Evolutionary conservation across 2,329 filamentous ascomycete species (phyloP), one percentile per base, ranked within the genome.

Genomic region (Escovopsis sp.): DNA sequence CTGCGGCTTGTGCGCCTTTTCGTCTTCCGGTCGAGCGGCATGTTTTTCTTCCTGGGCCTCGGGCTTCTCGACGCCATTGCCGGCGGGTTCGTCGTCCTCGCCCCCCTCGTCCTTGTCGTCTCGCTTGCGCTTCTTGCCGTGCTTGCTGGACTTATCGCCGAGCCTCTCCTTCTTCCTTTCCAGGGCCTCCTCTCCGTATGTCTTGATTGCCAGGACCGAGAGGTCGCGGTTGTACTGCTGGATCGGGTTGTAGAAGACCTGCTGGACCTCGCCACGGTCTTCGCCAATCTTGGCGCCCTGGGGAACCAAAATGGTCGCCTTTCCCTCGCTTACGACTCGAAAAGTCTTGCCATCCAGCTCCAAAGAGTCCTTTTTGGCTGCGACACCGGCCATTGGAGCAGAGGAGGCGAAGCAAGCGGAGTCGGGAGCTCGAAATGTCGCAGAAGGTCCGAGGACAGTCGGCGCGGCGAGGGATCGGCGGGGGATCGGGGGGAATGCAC

Each of bases 221-320:
- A 98, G 64, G 57, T 98, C 91, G 37, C 93, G 82, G 62, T 98
- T 98, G 70, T 96, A 98, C 58, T 98, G 91, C 58, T 98, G 91
- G 42, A 98, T 95, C 0, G 91, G 89, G 53, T 98, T 98, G 71
- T 98, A 98, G 57, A 98, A 98, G 43, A 98, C 93, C 53, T 89
- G 82, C 51, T 79, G 74, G 33, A 77, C 69, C 51, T 76, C 70
- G 40, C 79, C 72, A 45, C 72, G 66, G 53, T 76, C 72, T 43
- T 68, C 61, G 7, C 58, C 57, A 43, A 62, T 58, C 51, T 60
- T 65, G 16, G 62, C 58, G 7, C 62, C 61, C 37, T 66, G 63
- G 8, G 70, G 73, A 14, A 72, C 69, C 35, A 75, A 57, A 36
- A 78, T 76, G 29, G 66, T 67, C n/a, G 70, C 74, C 38, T 70